Conservation (phyloP, 495 filamentous ascomycete genomes). For the Glarea lozoyensis region DNA sequence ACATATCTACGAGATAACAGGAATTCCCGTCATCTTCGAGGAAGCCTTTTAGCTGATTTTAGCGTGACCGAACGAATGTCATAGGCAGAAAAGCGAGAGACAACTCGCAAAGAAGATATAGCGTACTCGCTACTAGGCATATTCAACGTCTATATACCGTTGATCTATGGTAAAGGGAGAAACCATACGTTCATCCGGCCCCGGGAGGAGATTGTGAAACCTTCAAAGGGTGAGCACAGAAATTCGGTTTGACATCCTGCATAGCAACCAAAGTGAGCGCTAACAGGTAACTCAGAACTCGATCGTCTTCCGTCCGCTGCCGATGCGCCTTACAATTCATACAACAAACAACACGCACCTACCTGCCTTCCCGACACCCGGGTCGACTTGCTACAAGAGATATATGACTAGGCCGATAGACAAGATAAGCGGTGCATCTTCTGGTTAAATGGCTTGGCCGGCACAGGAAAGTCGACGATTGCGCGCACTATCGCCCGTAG, state of each 20-base stretch:
- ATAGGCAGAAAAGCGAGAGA: neutral
- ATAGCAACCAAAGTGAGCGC: neutral
- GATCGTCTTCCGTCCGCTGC: conserved; percentile 1
- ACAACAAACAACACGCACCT: conserved; percentile 2
- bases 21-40: conserved; percentile 2
- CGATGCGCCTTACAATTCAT: conserved; percentile 7
- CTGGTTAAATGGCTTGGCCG: conserved; percentile 23
- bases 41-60: neutral
- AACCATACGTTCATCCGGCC: neutral
- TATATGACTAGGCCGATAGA: conserved; percentile 6
- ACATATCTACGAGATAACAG: conserved; percentile 3
- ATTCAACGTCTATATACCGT: neutral
- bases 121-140: conserved; percentile 1
- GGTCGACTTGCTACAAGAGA: conserved; percentile 11
- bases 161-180: conserved; percentile 1
- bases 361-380: conserved; percentile 10
- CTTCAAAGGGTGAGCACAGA: neutral
- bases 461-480: neutral
- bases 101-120: conserved; percentile 1
- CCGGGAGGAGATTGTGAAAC: neutral
- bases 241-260: neutral
- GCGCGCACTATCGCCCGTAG: neutral
- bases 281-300: neutral
- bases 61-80: neutral
- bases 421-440: conserved; percentile 16